These are phyloP conservation scores for Kodamaea derodonti DNA, from an alignment of 1,139 yeast species.

Conservation along the genomic window DNA sequence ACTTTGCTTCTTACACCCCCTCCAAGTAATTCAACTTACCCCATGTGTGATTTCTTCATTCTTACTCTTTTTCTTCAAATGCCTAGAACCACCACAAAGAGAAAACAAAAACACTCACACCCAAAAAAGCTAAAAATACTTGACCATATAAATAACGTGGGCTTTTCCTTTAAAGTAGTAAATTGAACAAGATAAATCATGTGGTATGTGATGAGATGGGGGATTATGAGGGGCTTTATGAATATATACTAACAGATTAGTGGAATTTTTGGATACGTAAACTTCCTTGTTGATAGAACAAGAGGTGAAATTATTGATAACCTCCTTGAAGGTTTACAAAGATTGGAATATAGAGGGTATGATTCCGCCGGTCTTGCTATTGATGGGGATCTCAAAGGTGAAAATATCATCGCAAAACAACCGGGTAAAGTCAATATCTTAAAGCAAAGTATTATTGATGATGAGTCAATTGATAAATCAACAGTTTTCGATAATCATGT, in stretches of 20 bases:
- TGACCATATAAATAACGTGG: constrained; percentile 4
- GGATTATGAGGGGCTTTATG: neutral
- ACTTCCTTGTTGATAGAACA: constrained; percentile 86
- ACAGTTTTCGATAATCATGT: constrained; percentile 78
- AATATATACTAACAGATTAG: constrained; percentile 31
- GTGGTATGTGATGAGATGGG: neutral
- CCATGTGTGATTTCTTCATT: too few species aligned
- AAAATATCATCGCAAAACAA: constrained; percentile 70
- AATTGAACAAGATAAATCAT: neutral
- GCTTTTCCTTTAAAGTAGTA: constrained; percentile 2
- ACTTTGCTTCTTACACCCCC: too few species aligned
- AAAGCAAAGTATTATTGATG: constrained; percentile 56
- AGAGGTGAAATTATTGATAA: constrained; percentile 91
- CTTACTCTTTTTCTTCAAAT: too few species aligned
- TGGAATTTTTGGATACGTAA: constrained; percentile 98
- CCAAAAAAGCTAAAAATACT: constrained; percentile 3
- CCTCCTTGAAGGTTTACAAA: constrained; percentile 84
- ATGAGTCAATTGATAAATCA: constrained; percentile 49
- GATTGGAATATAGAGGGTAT: constrained; percentile 96
- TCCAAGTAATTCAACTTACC: too few species aligned
- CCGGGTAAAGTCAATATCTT: constrained; percentile 90
- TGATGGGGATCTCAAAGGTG: constrained; percentile 74
- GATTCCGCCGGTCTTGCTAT: constrained; percentile 96
- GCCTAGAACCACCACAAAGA: too few species aligned
- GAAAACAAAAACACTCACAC: too few species aligned